Base-by-base conservation (phyloP, 2,329 filamentous ascomycete genomes). In the Alternaria arborescens region DNA sequence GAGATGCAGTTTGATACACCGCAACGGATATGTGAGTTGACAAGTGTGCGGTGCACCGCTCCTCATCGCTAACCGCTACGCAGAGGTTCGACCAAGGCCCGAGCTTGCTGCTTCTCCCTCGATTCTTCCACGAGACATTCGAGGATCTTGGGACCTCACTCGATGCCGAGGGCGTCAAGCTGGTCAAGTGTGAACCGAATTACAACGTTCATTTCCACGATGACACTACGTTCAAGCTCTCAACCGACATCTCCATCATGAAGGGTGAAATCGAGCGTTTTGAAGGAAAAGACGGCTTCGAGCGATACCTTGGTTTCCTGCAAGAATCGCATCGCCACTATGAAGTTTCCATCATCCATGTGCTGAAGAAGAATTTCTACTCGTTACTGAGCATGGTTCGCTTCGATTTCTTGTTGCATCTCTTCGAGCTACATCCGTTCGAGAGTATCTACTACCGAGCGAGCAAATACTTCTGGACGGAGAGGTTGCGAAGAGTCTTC, bases 121-220 rank as follows among this genome's bases (percentile, higher is more conserved):
- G 86, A 56, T 83, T 92, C 58, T 93, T 93, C 81, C 82, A 84
- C 28, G 87, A 91, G 77, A 86, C 87, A 20, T 93, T 92, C 71
- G 75, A 80, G 55, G 90, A 93, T 68, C 84, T 93, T 1, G 89
- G 83, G 62, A 92, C 89, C 6, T 86, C 85, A 10, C 80, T 92
- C 12, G 83, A 87, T 63, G 82, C 80, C 0, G 90, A 92, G 72
- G 88, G 87, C n/a, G 84, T 93, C 1, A 79, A 88, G 48, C 80
- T 93, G 4, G 72, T 90, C 24, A 91, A 90, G 79, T 93, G 90
- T 76, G 87, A 91, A 51, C 89, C 89, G 1, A 93, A 93, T 74
- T 93, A 93, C 81, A 86, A 87, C 55, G 83, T 93, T 60, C 91
- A 88, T 84, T 93, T 92, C 73, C 82, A 86, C 14, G 90, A 92